Conservation (phyloP, 139 green algal genomes). For the Coelastrella sp. region DNA sequence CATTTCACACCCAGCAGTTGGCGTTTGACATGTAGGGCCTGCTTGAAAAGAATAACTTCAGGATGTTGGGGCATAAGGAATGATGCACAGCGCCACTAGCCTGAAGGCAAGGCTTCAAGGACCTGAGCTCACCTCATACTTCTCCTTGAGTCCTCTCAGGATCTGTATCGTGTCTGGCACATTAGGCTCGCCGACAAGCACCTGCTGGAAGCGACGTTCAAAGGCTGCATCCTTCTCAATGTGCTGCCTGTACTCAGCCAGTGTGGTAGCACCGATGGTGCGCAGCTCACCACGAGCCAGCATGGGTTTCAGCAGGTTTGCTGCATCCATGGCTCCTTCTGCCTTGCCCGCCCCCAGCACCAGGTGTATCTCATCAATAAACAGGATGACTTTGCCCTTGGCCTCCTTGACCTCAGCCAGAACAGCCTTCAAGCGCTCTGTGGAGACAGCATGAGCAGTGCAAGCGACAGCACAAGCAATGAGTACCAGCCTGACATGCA, state of each 20-base stretch:
- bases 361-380: conserved; percentile 96
- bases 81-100: too few relatives aligned
- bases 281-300: conserved; percentile 94
- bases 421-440: conserved; percentile 85
- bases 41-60: too few relatives aligned
- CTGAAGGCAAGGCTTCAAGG: neutral
- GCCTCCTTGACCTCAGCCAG: conserved; percentile 63
- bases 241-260: conserved; percentile 93
- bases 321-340: conserved; percentile 89
- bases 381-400: conserved; percentile 86
- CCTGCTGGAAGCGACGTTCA: conserved; percentile 92
- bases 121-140: conserved; percentile 70
- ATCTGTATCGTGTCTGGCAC: conserved; percentile 94
- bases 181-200: conserved; percentile 86
- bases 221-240: conserved; percentile 96
- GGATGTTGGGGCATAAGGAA: too few relatives aligned
- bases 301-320: conserved; percentile 98
- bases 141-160: conserved; percentile 92
- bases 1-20: too few relatives aligned
- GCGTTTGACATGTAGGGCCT: too few relatives aligned
- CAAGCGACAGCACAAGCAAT: neutral
- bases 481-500: neutral
- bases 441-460: neutral
- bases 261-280: conserved; percentile 95
- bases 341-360: conserved; percentile 69